A percentile compares a stretch with the other conserved stretches of the same genome.
phyloP scores from a whole-genome alignment of 148 eudicot species.

The Cornus controversa region DNA sequence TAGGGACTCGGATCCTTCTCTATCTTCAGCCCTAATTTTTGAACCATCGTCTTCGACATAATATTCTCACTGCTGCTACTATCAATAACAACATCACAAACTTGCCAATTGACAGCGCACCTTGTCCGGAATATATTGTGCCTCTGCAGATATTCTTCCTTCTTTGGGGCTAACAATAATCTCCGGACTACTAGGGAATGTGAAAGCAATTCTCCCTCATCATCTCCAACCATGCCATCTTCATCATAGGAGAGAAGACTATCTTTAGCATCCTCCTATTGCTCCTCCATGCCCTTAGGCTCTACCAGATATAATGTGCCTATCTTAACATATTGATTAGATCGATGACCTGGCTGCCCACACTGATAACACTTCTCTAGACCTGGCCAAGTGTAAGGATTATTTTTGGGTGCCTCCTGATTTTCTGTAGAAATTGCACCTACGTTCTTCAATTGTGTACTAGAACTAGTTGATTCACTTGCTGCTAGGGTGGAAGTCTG shows the following conservation, averaged over 20 bases:
- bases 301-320: too few species aligned
- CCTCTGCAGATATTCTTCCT: background rate
- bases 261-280: background rate
- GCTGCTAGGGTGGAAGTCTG: too few species aligned
- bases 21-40: background rate
- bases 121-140: background rate
- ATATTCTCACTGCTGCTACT: conserved; percentile 6
- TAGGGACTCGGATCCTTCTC: background rate
- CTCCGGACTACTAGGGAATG: background rate
- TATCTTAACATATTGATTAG: background rate
- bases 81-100: background rate
- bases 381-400: background rate
- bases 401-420: too few species aligned
- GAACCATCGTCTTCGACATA: background rate
- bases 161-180: background rate
- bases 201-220: background rate
- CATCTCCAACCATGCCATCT: background rate
- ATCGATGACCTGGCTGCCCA: background rate
- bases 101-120: background rate
- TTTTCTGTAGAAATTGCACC: too few species aligned
- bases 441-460: too few species aligned
- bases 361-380: background rate
- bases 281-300: background rate
- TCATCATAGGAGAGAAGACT: background rate
- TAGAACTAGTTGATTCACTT: too few species aligned